Percentiles rank a stretch among this genome's conserved stretches.
These are phyloP conservation scores for Bremia lactucae DNA, from an alignment of 352 stramenopile species.

Conservation along the genomic window DNA sequence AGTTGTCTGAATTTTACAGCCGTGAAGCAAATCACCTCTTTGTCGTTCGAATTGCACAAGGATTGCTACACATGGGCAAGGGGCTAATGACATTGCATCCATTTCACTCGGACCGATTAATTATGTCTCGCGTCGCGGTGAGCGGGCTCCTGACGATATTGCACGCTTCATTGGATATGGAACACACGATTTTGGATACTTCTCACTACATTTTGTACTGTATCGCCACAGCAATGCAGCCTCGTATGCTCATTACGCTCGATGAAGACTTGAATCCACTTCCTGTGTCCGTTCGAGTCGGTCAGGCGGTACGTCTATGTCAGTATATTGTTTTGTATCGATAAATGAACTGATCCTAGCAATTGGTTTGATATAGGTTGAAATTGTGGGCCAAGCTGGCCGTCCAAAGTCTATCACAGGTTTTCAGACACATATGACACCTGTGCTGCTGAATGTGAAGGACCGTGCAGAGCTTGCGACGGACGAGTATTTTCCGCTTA, in stretches of 20 bases:
- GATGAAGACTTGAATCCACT: conserved; percentile 95
- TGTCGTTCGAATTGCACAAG: conserved; percentile 97
- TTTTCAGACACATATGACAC: conserved; percentile 99
- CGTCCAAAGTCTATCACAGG: conserved; percentile 99
- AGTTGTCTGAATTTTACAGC: conserved; percentile 97
- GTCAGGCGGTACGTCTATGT: conserved; percentile 86
- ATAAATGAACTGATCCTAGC: neutral
- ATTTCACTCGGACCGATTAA: conserved; percentile 94
- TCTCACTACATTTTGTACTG: conserved; percentile 98
- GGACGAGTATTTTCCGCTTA: conserved; percentile 93
- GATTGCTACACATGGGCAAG: conserved; percentile 98
- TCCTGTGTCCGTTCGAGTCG: conserved; percentile 96
- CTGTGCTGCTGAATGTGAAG: conserved; percentile 95
- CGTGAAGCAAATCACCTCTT: conserved; percentile 97
- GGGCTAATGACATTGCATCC: conserved; percentile 96
- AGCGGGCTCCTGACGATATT: conserved; percentile 93
- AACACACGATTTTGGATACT: conserved; percentile 97
- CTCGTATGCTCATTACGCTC: conserved; percentile 97
- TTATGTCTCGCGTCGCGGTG: conserved; percentile 87
- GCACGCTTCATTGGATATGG: conserved; percentile 94
- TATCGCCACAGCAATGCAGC: conserved; percentile 95
- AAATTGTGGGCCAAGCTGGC: conserved; percentile 98
- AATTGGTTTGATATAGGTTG: conserved; percentile 60
- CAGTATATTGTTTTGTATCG: neutral
- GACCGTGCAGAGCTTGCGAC: conserved; percentile 97